Evolutionary conservation across 2,329 filamentous ascomycete genomes (phyloP).

Genomic region (Bipolaris sorokiniana): DNA sequence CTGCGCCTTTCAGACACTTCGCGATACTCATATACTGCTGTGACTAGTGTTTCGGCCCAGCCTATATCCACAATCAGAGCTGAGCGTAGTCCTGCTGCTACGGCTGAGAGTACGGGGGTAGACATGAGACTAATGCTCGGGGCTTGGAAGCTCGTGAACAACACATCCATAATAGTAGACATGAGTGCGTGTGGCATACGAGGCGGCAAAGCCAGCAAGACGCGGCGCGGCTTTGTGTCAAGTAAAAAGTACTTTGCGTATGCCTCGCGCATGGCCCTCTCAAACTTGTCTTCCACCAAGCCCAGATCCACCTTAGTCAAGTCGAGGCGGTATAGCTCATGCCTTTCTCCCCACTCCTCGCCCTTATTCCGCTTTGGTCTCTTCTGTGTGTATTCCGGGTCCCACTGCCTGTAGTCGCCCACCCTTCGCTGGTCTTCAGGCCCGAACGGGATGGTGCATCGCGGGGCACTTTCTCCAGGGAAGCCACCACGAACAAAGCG

Average conservation of each 20-base stretch:
- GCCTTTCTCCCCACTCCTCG: slow-evolving; percentile 65
- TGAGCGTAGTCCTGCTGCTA: slow-evolving; percentile 84
- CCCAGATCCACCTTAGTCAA: slow-evolving; percentile 75
- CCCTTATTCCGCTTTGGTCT: slow-evolving; percentile 57
- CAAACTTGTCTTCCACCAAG: slow-evolving; percentile 84
- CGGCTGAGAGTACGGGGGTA: slow-evolving; percentile 72
- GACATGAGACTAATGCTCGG: slow-evolving; percentile 83
- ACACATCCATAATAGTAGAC: slow-evolving; percentile 73
- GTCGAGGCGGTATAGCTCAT: slow-evolving; percentile 81
- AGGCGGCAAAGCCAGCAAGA: slow-evolving; percentile 78
- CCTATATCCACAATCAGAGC: slow-evolving; percentile 88
- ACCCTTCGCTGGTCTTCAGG: slow-evolving; percentile 77
- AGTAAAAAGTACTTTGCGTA: slow-evolving; percentile 76
- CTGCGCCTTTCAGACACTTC: slow-evolving; percentile 75
- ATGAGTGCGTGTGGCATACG: slow-evolving; percentile 78
- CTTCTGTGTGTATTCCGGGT: slow-evolving; percentile 58
- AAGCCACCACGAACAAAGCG: slow-evolving; percentile 83
- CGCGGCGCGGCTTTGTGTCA: slow-evolving; percentile 75
- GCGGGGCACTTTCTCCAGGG: slow-evolving; percentile 77
- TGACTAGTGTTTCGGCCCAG: slow-evolving; percentile 88
- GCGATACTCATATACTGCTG: slow-evolving; percentile 87
- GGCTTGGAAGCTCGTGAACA: slow-evolving; percentile 82
- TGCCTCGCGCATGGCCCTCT: slow-evolving; percentile 78
- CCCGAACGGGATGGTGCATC: slow-evolving; percentile 73
- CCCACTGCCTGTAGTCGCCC: slow-evolving; percentile 81